Evolutionary conservation across 2,329 filamentous ascomycete genomes (phyloP).

Genomic region (Elsinoe batatas): DNA sequence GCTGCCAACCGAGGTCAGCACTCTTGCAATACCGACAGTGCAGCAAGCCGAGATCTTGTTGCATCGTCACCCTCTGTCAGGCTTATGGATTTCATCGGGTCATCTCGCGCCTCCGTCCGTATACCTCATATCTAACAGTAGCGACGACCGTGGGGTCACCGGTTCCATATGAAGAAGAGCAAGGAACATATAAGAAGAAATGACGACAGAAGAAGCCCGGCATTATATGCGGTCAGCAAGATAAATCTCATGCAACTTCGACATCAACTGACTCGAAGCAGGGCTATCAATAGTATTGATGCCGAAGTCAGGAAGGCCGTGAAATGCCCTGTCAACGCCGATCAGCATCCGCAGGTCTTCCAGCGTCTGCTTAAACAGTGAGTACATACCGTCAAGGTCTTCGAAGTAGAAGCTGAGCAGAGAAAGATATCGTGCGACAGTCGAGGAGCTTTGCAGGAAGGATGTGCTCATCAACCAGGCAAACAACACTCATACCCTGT

Average conservation of each 20-base stretch:
- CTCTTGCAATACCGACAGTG: not conserved
- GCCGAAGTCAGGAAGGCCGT: constrained; percentile 18
- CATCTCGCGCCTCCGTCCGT: constrained; percentile 37
- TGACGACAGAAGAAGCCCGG: constrained; percentile 5
- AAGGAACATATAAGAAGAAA: not conserved
- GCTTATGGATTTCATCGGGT: constrained; percentile 46
- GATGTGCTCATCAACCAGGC: constrained; percentile 58
- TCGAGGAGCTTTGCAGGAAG: constrained; percentile 61
- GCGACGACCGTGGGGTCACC: constrained; percentile 32
- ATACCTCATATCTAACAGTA: constrained; percentile 49
- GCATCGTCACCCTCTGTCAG: constrained; percentile 12
- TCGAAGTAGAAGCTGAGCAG: not conserved
- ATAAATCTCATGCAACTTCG: not conserved
- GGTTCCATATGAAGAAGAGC: constrained; percentile 15
- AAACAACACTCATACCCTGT: constrained; percentile 55
- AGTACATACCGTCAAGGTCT: constrained; percentile 4
- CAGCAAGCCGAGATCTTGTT: constrained; percentile 15
- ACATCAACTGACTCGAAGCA: not conserved
- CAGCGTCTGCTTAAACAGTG: constrained; percentile 4
- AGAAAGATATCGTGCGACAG: constrained; percentile 53
- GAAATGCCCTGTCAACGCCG: not conserved
- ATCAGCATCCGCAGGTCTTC: constrained; percentile 5
- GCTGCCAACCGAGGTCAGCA: not conserved
- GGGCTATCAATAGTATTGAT: constrained; percentile 5
- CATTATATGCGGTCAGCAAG: constrained; percentile 1